Evolutionary conservation across 805 yeast genomes (phyloP), one percentile per base, ranked within the genome.

Genomic region (Millerago galiae): DNA sequence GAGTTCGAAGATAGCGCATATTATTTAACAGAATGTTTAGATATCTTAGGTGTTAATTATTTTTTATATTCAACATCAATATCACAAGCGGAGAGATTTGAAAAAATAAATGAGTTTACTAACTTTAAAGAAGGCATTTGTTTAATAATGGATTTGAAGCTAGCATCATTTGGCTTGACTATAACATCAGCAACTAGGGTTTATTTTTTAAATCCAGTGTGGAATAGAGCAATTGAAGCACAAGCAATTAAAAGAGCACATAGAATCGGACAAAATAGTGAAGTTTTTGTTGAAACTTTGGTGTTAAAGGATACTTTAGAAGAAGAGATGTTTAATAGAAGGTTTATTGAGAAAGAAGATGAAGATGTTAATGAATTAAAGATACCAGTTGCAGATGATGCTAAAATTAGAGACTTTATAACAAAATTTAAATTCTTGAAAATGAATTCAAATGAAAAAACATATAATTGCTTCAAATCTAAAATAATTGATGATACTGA

Each of bases 231-330:
- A 0, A 66, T 77, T 15, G 89, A 82, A 55, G 88, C 88, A 0
- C 89, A 82, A 52, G 88, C 88, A 1, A 79, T 82, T 37, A 81
- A 83, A 49, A 72, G 90, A 63, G 83, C 88, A 0, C 90, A 82
- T 60, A 71, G 89, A 59, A 82, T 82, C 56, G 89, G 90, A 0
- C 89, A 82, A 49, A 64, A 67, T 0, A 62, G 68, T n/a, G 76
- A 75, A 16, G 88, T 82, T 0, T 62, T 59, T 55, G 89, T 82
- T n/a, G 88, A 82, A 53, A 82, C 88, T 0, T 60, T 82, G 43
- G 74, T 82, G 3, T 56, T 82, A 51, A 63, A 70, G 40, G 79
- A 74, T 5, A 82, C 88, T 0, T 65, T 82, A 37, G 89, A 82
- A 50, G 83, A 81, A 56, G 83, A 79, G 50, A 79, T 82, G 68